Percentiles rank a stretch among this genome's conserved stretches.
Conservation (phyloP, 768 basidiomycete species). For the Pleurotus sapidus region DNA sequence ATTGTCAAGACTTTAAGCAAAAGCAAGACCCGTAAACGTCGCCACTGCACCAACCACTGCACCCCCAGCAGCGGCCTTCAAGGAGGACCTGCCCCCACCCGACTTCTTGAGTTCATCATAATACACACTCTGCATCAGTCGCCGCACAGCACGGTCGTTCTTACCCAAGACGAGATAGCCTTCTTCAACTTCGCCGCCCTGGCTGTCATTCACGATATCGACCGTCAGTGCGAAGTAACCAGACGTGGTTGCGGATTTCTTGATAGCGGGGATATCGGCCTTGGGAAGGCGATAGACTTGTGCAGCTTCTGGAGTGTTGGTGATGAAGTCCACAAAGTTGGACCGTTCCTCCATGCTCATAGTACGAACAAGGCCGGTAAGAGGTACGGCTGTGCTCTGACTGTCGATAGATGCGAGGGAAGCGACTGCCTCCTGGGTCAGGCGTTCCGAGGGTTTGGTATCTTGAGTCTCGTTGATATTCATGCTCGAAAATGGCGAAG, state of each 20-base stretch:
- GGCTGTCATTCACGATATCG: conserved; percentile 15
- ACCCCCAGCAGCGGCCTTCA: conserved; percentile 50
- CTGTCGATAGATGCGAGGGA: conserved; percentile 12
- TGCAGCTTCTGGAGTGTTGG: conserved; percentile 35
- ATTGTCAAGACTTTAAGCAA: conserved; percentile 24
- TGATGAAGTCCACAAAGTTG: conserved; percentile 44
- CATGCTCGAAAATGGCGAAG: conserved; percentile 42
- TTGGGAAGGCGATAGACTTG: conserved; percentile 47
- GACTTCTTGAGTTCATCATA: conserved; percentile 14
- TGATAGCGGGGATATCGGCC: conserved; percentile 38
- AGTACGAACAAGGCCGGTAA: conserved; percentile 36
- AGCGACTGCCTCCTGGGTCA: conserved; percentile 13
- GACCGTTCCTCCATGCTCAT: conserved; percentile 55
- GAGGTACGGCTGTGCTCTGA: conserved; percentile 9
- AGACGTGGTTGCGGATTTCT: conserved; percentile 35
- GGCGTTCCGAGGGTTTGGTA: conserved; percentile 16
- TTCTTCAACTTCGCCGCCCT: conserved; percentile 30
- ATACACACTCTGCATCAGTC: conserved; percentile 31
- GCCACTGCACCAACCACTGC: conserved; percentile 62
- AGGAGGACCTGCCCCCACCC: conserved; percentile 9
- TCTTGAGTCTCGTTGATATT: conserved; percentile 15
- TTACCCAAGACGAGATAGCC: conserved; percentile 53
- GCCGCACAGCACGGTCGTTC: conserved; percentile 44
- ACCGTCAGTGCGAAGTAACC: conserved; percentile 44
- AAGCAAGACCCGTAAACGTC: conserved; percentile 57